A percentile compares a stretch with the other conserved stretches of the same genome.
Evolutionary conservation across 2,329 filamentous ascomycete species (phyloP).

Genomic region (Cladophialophora bantiana): DNA sequence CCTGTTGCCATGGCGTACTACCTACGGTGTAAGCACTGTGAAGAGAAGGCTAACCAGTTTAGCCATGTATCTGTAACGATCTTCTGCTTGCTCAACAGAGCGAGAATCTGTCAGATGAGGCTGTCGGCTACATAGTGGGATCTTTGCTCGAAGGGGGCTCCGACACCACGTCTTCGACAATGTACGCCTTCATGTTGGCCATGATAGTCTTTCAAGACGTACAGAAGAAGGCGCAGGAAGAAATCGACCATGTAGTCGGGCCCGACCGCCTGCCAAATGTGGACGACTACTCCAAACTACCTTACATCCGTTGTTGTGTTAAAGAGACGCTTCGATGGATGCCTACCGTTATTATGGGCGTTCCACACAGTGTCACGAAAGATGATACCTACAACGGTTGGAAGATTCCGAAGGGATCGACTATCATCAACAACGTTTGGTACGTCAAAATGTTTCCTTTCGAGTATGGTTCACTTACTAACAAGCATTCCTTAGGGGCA

Average conservation of each 20-base stretch:
- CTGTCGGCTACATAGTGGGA: slow-evolving; percentile 44
- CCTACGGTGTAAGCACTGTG: too few species aligned
- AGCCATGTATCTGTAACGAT: slow-evolving; percentile 36
- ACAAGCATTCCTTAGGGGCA: not conserved
- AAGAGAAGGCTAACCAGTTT: slow-evolving; percentile 7
- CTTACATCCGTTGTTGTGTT: slow-evolving; percentile 61
- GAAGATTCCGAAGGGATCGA: slow-evolving; percentile 36
- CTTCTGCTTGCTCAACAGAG: slow-evolving; percentile 30
- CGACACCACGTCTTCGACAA: slow-evolving; percentile 54
- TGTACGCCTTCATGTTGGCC: slow-evolving; percentile 56
- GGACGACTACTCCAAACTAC: slow-evolving; percentile 57
- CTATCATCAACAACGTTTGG: slow-evolving; percentile 39
- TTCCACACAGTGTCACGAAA: slow-evolving; percentile 36
- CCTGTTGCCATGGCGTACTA: not conserved
- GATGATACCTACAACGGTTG: slow-evolving; percentile 39
- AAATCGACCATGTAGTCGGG: slow-evolving; percentile 60
- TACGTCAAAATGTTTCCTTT: not conserved
- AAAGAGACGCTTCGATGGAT: slow-evolving; percentile 66
- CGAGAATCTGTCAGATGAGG: slow-evolving; percentile 34
- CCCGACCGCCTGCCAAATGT: slow-evolving; percentile 55
- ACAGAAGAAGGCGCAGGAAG: slow-evolving; percentile 55
- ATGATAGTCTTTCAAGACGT: slow-evolving; percentile 59
- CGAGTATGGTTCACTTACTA: too few species aligned
- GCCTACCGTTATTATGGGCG: slow-evolving; percentile 44
- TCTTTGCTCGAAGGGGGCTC: slow-evolving; percentile 51